Conservation (phyloP, 352 stramenopile genomes). For the Pythium aristosporum region DNA sequence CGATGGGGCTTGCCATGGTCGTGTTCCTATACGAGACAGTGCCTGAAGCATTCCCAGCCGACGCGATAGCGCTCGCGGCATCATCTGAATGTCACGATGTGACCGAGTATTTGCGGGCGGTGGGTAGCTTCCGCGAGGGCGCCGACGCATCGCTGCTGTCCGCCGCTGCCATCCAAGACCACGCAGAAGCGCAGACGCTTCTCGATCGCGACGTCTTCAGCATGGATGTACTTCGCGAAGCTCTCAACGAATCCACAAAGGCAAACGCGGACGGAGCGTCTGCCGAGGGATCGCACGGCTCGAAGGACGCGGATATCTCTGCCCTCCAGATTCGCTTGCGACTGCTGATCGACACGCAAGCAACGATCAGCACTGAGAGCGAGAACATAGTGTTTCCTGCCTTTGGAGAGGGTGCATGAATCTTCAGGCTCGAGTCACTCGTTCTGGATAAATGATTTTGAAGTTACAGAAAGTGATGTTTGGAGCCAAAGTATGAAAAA, state of each 20-base stretch:
- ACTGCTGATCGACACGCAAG: background rate
- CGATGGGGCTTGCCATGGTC: background rate
- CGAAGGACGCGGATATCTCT: background rate
- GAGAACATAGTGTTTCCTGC: background rate
- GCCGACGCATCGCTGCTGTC: background rate
- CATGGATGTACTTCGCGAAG: constrained; percentile 3
- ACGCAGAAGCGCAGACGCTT: background rate
- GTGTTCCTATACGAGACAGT: constrained; percentile 1
- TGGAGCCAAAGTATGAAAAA: no score
- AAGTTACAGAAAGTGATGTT: no score
- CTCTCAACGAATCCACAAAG: constrained; percentile 3
- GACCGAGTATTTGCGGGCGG: constrained; percentile 2
- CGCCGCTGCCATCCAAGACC: background rate
- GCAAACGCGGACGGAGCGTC: background rate
- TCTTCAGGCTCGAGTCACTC: background rate
- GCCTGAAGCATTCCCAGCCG: constrained; percentile 2
- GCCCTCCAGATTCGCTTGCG: constrained; percentile 10
- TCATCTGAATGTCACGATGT: background rate
- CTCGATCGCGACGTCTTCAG: constrained; percentile 2
- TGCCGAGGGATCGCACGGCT: background rate
- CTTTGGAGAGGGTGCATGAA: background rate
- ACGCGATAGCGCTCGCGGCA: background rate
- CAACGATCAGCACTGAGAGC: background rate
- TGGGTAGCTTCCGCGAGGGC: constrained; percentile 4
- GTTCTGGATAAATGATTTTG: no score